Percentiles rank a stretch among this genome's conserved stretches.
Conservation (phyloP, 1,284 basidiomycete species). For the Omphalotus olearius region DNA sequence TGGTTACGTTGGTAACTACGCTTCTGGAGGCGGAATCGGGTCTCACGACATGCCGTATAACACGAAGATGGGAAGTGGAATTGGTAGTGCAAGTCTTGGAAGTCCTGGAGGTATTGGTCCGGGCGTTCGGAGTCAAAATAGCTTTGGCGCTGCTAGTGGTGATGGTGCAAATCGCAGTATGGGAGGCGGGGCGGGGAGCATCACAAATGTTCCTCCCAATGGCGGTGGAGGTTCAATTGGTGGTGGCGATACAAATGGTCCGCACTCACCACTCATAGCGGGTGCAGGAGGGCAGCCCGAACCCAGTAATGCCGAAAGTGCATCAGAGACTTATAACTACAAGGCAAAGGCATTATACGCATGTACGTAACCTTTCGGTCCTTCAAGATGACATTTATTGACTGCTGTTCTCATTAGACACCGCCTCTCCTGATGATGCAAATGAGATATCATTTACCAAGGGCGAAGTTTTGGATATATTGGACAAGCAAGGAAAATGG, state of each 20-base stretch:
- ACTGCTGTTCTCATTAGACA: slow-evolving; percentile 50
- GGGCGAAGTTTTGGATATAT: slow-evolving; percentile 90
- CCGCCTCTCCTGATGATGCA: slow-evolving; percentile 89
- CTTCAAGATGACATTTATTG: slow-evolving; percentile 14
- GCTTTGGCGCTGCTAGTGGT: slow-evolving; percentile 53
- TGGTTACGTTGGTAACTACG: slow-evolving; percentile 57
- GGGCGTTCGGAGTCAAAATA: slow-evolving; percentile 56
- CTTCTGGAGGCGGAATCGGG: slow-evolving; percentile 59
- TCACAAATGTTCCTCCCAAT: slow-evolving; percentile 34
- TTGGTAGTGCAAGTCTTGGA: slow-evolving; percentile 21
- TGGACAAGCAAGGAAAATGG: slow-evolving; percentile 94
- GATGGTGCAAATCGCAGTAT: slow-evolving; percentile 43
- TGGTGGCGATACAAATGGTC: slow-evolving; percentile 42
- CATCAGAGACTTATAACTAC: slow-evolving; percentile 49
- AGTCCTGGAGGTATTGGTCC: slow-evolving; percentile 35
- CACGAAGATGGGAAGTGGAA: slow-evolving; percentile 44
- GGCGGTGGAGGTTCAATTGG: slow-evolving; percentile 37
- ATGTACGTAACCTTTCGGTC: slow-evolving; percentile 49
- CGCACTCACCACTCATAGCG: slow-evolving; percentile 63
- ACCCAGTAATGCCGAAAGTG: slow-evolving; percentile 19
- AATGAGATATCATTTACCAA: slow-evolving; percentile 95
- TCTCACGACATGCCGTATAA: slow-evolving; percentile 55
- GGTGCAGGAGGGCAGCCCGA: slow-evolving; percentile 35
- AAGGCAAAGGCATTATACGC: slow-evolving; percentile 87
- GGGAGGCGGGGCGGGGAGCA: slow-evolving; percentile 34